Evolutionary conservation across 495 filamentous ascomycete genomes (phyloP).

Genomic region (Darksidea phi): DNA sequence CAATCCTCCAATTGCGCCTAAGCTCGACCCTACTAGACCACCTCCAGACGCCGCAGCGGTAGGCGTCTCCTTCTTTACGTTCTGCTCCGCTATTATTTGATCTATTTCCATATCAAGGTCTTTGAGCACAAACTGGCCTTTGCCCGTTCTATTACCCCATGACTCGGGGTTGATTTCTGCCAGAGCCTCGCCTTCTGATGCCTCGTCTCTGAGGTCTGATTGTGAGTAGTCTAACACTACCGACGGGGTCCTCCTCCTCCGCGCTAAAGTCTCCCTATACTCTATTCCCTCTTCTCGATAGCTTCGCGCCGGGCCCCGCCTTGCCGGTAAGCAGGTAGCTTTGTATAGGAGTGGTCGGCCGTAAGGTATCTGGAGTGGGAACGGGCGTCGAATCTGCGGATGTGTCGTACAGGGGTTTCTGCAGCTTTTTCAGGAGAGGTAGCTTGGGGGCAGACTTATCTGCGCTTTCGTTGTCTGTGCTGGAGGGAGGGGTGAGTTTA

Average conservation of each 20-base stretch:
- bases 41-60: slow-evolving; percentile 47
- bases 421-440: slow-evolving; percentile 53
- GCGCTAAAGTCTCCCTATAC: slow-evolving; percentile 92
- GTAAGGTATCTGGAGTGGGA: slow-evolving; percentile 70
- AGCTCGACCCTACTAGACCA: slow-evolving; percentile 72
- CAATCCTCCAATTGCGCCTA: slow-evolving; percentile 77
- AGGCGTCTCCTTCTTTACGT: slow-evolving; percentile 56
- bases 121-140: slow-evolving; percentile 90
- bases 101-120: slow-evolving; percentile 94
- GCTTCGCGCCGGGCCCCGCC: slow-evolving; percentile 65
- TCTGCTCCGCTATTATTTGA: slow-evolving; percentile 72
- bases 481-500: slow-evolving; percentile 44
- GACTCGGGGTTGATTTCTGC: slow-evolving; percentile 73
- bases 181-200: slow-evolving; percentile 54
- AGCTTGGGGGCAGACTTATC: slow-evolving; percentile 53
- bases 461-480: slow-evolving; percentile 38
- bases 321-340: slow-evolving; percentile 71
- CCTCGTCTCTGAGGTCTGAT: slow-evolving; percentile 52
- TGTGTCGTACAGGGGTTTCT: slow-evolving; percentile 38
- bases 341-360: slow-evolving; percentile 68
- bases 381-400: slow-evolving; percentile 65
- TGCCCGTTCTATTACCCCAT: slow-evolving; percentile 82
- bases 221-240: slow-evolving; percentile 83
- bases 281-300: slow-evolving; percentile 77
- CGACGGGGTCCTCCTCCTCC: slow-evolving; percentile 75